Base-by-base conservation (phyloP, 176 grass and related monocot species). In the Triticum dicoccoides region DNA sequence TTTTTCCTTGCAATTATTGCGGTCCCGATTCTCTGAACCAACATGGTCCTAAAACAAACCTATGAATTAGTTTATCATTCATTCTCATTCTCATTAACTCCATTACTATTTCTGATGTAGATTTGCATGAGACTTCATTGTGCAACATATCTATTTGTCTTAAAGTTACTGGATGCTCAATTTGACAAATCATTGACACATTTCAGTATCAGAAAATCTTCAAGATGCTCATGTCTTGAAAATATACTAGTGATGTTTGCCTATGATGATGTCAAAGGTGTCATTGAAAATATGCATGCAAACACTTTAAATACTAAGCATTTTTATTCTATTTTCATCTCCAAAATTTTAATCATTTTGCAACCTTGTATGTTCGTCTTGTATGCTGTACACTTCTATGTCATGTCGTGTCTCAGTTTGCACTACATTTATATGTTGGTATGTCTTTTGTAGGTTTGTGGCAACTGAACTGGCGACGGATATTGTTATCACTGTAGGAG, bases 401-500 rank as follows among this genome's bases (percentile, higher is more conserved):
- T 73, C 13, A 6, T 56, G 23, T 13, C 15, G 27, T 84, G 38
- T 15, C 11, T 63, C 18, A 3, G 5, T 56, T 37, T 9, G 3
- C 70, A 37, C 13, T 61, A 39, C 13, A 79, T 78, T 77, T 54
- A 35, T 13, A 25, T 77, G 47, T 30, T 79, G 54, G 37, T 67
- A 73, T 13, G 17, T 7, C 30, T 89, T 81, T 85, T 77, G 86
- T 58, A 99, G 97, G 89, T 93, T 93, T 85, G 92, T 99, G 83
- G 86, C 97, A 83, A 94, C 97, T 61, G 97, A 99, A 79, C 72
- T 99, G 11, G 97, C 94, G 20, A 94, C 94, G 2, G 97, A 99
- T 69, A 96, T 96, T 72, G 73, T 94, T 74, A 86, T 99, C 68
- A 94, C 85, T 67, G 89, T 99, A 45, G 92, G 92, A 65, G 97